Evolutionary conservation across 305 asterid species (phyloP).

Genomic region (Caryopteris hybrid): DNA sequence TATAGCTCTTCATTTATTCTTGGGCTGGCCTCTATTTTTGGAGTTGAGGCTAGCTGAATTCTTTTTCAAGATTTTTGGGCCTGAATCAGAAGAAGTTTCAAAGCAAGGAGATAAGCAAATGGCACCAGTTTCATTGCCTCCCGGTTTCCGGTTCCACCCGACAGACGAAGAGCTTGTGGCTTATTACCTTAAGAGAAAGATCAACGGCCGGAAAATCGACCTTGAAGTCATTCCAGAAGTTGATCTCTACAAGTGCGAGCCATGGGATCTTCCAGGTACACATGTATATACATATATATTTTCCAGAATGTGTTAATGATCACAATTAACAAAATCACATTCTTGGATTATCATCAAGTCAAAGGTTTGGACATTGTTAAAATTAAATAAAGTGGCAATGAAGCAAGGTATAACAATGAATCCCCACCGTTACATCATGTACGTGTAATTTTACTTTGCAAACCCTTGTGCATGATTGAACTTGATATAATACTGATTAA

Average conservation of each 20-base stretch:
- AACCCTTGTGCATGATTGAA: constrained; percentile 10
- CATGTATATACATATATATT: background rate
- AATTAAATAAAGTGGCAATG: constrained; percentile 7
- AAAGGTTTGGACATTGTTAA: background rate
- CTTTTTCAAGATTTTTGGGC: background rate
- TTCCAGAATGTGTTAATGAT: background rate
- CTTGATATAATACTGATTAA: background rate
- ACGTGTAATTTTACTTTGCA: background rate
- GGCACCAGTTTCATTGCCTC: constrained; percentile 94
- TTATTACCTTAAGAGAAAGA: constrained; percentile 81
- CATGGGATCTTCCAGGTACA: constrained; percentile 96
- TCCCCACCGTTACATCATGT: too few species aligned
- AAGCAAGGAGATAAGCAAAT: constrained; percentile 20
- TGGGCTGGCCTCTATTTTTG: constrained; percentile 19
- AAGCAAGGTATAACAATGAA: constrained; percentile 28
- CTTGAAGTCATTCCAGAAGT: constrained; percentile 93
- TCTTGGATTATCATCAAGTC: constrained; percentile 8
- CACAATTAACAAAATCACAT: too few species aligned
- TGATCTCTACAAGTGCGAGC: constrained; percentile 97
- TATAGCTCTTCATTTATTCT: constrained; percentile 1
- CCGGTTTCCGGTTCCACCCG: constrained; percentile 91
- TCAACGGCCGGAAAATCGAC: constrained; percentile 71
- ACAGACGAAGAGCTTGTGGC: constrained; percentile 96
- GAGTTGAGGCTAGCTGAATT: constrained; percentile 9
- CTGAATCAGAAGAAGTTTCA: constrained; percentile 15